A percentile compares a stretch with the other conserved stretches of the same genome.
phyloP scores from a whole-genome alignment of 148 eudicot genomes.

The Vaccinium corymbosum region DNA sequence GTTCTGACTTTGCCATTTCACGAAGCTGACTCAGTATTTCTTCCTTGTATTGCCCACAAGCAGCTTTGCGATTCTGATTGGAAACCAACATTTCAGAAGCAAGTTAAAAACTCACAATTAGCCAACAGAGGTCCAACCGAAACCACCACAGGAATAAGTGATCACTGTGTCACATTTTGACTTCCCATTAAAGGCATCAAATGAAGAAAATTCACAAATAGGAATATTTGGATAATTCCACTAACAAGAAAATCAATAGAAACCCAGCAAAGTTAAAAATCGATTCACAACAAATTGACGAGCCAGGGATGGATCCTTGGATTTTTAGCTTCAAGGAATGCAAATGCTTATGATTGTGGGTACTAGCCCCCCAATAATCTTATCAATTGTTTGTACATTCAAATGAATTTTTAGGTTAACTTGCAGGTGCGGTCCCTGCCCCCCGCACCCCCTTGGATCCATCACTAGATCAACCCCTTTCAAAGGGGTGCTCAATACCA shows the following conservation, averaged over 20 bases:
- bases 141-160: background rate
- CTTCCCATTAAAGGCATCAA: background rate
- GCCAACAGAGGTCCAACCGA: constrained; percentile 4
- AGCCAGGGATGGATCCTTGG: background rate
- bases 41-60: constrained; percentile 66
- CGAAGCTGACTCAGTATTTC: constrained; percentile 70
- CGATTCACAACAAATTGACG: background rate
- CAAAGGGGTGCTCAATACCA: too few species aligned
- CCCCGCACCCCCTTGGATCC: background rate
- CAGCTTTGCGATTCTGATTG: constrained; percentile 64
- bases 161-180: background rate
- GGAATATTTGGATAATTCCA: background rate
- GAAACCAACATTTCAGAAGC: background rate
- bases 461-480: background rate
- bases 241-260: background rate
- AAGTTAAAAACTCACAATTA: constrained; percentile 9
- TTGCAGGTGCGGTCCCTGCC: background rate
- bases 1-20: constrained; percentile 55
- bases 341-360: background rate
- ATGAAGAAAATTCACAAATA: background rate
- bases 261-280: background rate
- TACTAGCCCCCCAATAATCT: background rate
- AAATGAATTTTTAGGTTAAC: background rate
- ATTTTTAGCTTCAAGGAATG: background rate
- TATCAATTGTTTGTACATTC: background rate